Evolutionary conservation across 768 basidiomycete species (phyloP).

Genomic region (Amanita subjunquillea): DNA sequence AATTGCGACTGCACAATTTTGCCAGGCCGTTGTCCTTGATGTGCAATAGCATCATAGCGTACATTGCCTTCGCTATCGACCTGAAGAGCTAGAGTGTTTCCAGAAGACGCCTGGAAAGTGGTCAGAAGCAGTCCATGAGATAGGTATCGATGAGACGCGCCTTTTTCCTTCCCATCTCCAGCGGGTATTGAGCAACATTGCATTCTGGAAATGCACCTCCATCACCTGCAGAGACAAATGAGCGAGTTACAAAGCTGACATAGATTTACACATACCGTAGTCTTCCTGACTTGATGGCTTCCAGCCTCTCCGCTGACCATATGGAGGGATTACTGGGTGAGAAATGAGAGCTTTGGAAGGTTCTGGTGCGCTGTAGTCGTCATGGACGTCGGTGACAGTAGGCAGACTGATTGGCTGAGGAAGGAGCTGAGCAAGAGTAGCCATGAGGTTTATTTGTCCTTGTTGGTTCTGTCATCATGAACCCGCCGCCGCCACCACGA

Average conservation of each 20-base stretch:
- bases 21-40: slow-evolving; percentile 84
- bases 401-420: slow-evolving; percentile 55
- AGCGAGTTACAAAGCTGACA: background rate
- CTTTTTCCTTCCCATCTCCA: slow-evolving; percentile 95
- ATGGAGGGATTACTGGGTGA: slow-evolving; percentile 59
- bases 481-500: background rate
- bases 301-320: slow-evolving; percentile 83
- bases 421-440: slow-evolving; percentile 68
- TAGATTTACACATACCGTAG: slow-evolving; percentile 47
- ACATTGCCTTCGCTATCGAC: slow-evolving; percentile 96
- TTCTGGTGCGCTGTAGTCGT: slow-evolving; percentile 28
- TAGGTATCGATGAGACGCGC: slow-evolving; percentile 28
- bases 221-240: slow-evolving; percentile 37
- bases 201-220: slow-evolving; percentile 92
- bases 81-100: slow-evolving; percentile 93
- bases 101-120: slow-evolving; percentile 61
- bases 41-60: slow-evolving; percentile 93
- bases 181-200: slow-evolving; percentile 93
- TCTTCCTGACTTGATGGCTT: slow-evolving; percentile 74
- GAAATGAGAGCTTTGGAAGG: slow-evolving; percentile 33
- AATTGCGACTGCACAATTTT: slow-evolving; percentile 90
- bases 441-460: slow-evolving; percentile 19
- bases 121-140: background rate
- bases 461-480: slow-evolving; percentile 8
- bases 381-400: slow-evolving; percentile 50